These are phyloP conservation scores for Leccinum subgranulosum DNA, from an alignment of 768 basidiomycete genomes.

Conservation along the genomic window DNA sequence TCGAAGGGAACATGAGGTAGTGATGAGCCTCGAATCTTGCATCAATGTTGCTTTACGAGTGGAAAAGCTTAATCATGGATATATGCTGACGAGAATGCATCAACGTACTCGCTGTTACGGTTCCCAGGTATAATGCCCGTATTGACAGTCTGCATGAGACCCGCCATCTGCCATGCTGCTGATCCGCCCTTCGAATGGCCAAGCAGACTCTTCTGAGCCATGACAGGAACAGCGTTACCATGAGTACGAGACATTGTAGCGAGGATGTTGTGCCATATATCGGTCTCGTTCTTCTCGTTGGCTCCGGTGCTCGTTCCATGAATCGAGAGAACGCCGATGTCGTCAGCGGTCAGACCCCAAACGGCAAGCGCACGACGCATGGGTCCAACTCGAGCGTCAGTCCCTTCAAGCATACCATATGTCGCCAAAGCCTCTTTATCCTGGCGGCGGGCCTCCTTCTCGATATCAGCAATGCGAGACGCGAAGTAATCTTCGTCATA, in stretches of 20 bases:
- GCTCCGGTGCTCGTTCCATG: slow-evolving; percentile 87
- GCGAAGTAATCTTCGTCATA: slow-evolving; percentile 69
- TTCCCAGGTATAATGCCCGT: slow-evolving; percentile 93
- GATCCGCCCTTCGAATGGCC: slow-evolving; percentile 99
- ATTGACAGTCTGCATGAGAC: slow-evolving; percentile 80
- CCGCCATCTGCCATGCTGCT: slow-evolving; percentile 97
- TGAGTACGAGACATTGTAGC: slow-evolving; percentile 82
- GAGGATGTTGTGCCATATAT: slow-evolving; percentile 95
- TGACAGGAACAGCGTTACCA: slow-evolving; percentile 95
- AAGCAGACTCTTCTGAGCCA: slow-evolving; percentile 96
- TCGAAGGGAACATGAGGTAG: slow-evolving; percentile 96
- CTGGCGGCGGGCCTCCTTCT: slow-evolving; percentile 86
- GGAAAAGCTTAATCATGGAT: background rate
- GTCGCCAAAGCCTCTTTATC: slow-evolving; percentile 91
- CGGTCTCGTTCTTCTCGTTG: slow-evolving; percentile 96
- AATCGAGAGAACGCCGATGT: slow-evolving; percentile 86
- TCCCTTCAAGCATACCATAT: slow-evolving; percentile 93
- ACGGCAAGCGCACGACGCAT: slow-evolving; percentile 94
- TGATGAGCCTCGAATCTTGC: slow-evolving; percentile 86
- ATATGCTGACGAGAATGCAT: background rate
- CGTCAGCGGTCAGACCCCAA: slow-evolving; percentile 93
- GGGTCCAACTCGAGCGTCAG: slow-evolving; percentile 82
- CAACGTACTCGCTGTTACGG: slow-evolving; percentile 88
- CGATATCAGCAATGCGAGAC: slow-evolving; percentile 76
- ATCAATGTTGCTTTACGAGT: slow-evolving; percentile 75